Evolutionary conservation across 2,329 filamentous ascomycete species (phyloP).

Genomic region (Epichloe gansuensis): DNA sequence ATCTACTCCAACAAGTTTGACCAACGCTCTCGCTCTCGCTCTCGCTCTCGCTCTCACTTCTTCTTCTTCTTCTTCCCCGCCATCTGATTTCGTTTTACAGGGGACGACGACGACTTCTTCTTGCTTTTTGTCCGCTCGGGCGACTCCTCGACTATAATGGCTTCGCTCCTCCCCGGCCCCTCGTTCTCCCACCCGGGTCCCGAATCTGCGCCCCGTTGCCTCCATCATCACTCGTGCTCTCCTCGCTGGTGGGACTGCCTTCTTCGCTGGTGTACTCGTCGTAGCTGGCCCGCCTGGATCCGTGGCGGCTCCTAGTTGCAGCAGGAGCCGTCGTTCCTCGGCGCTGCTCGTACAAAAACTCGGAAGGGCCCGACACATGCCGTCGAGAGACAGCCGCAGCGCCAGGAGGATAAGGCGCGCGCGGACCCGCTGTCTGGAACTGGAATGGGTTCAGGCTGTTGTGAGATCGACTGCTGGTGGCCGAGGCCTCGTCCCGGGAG

Average conservation of each 20-base stretch:
- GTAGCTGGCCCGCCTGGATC: constrained; percentile 17
- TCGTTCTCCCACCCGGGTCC: constrained; percentile 9
- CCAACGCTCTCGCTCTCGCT: background rate
- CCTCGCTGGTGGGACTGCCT: constrained; percentile 21
- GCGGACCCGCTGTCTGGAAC: constrained; percentile 37
- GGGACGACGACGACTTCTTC: constrained; percentile 31
- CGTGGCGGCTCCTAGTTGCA: constrained; percentile 21
- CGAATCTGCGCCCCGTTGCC: constrained; percentile 23
- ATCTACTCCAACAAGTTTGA: background rate
- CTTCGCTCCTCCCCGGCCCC: constrained; percentile 19
- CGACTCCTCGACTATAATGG: constrained; percentile 28
- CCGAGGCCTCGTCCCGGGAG: constrained; percentile 21
- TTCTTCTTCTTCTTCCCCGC: constrained; percentile 21
- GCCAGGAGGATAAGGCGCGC: constrained; percentile 21
- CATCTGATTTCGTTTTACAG: constrained; percentile 28
- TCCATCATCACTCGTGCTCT: constrained; percentile 26
- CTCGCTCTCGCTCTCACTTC: constrained; percentile 15
- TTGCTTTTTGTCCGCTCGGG: constrained; percentile 22
- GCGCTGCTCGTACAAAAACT: constrained; percentile 15
- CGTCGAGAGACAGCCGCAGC: constrained; percentile 24
- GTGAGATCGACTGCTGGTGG: constrained; percentile 15
- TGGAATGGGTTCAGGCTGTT: constrained; percentile 35
- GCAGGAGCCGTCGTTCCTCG: constrained; percentile 16
- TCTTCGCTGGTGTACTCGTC: constrained; percentile 24
- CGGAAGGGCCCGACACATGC: constrained; percentile 23